These are phyloP conservation scores for Ampelocalamus luodianensis DNA, from an alignment of 176 grass and related monocot genomes.

Conservation along the genomic window DNA sequence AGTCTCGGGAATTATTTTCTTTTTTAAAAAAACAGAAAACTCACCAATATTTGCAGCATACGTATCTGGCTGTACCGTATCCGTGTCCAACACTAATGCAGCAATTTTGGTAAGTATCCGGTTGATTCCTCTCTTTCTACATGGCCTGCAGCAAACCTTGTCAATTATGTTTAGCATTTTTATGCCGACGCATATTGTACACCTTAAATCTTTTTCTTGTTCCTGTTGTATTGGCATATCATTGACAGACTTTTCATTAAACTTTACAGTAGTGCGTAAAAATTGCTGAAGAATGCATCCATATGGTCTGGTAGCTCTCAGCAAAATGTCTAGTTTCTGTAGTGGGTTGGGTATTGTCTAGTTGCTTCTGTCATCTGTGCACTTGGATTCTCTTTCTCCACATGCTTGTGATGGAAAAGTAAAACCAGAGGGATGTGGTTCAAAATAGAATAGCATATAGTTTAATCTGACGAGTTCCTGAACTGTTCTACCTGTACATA, in stretches of 20 bases:
- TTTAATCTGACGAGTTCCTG: conserved; percentile 32
- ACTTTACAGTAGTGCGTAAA: conserved; percentile 7
- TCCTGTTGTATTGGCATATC: conserved; percentile 2
- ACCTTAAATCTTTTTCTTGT: neutral
- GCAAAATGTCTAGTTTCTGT: conserved; percentile 4
- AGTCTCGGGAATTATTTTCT: too few relatives aligned
- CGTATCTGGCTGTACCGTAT: too few relatives aligned
- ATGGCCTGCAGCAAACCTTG: neutral
- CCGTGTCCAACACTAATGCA: too few relatives aligned
- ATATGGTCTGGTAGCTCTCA: conserved; percentile 12
- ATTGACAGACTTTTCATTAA: conserved; percentile 4
- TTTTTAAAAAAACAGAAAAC: too few relatives aligned
- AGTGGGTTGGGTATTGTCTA: conserved; percentile 28
- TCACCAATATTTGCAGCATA: too few relatives aligned
- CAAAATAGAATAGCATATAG: conserved; percentile 26
- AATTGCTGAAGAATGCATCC: conserved; percentile 1
- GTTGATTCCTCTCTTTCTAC: too few relatives aligned
- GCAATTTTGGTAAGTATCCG: too few relatives aligned
- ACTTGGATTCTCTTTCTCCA: conserved; percentile 16
- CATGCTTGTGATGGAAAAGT: conserved; percentile 44
- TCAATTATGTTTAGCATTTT: conserved; percentile 13
- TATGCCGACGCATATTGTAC: neutral
- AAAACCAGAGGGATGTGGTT: conserved; percentile 45
- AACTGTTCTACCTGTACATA: conserved; percentile 25
- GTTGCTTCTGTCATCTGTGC: conserved; percentile 13